These are phyloP conservation scores for Pseudotsuga menziesii DNA, from an alignment of 75 land plant genomes.

Conservation along the genomic window DNA sequence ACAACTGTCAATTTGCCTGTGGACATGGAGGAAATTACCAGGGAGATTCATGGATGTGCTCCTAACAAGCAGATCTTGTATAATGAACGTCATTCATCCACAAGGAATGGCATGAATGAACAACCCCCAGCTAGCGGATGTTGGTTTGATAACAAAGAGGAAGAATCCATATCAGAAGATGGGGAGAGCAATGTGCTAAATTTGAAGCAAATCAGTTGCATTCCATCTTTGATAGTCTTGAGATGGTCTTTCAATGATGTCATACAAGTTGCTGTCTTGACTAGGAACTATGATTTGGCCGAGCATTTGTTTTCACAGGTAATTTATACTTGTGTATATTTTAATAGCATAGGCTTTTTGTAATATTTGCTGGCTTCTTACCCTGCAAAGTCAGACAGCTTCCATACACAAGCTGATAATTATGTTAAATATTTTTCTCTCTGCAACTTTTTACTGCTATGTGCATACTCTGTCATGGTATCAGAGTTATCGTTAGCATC, in stretches of 20 bases:
- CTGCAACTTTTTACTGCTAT: too few species aligned
- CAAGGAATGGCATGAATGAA: neutral
- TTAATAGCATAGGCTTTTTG: neutral
- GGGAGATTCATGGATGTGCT: neutral
- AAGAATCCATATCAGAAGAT: neutral
- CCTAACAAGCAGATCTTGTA: neutral
- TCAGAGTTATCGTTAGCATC: too few species aligned
- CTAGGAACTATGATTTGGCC: constrained; percentile 37
- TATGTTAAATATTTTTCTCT: too few species aligned
- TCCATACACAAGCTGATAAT: too few species aligned
- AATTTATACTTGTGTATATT: neutral
- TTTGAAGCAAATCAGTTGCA: constrained; percentile 10
- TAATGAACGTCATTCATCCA: neutral
- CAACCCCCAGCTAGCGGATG: neutral
- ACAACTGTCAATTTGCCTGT: neutral
- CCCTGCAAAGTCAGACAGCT: neutral
- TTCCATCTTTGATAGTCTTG: constrained; percentile 27
- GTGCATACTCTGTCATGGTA: too few species aligned
- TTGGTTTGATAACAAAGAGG: neutral
- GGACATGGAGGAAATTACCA: neutral
- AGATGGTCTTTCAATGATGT: constrained; percentile 60
- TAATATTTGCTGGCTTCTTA: neutral
- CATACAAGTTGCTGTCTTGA: constrained; percentile 51
- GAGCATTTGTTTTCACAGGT: constrained; percentile 70
- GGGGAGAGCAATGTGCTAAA: neutral